A percentile compares a stretch with the other conserved stretches of the same genome.
These are phyloP conservation scores for Trichoderma breve DNA, from an alignment of 2,329 filamentous ascomycete genomes.

Conservation along the genomic window DNA sequence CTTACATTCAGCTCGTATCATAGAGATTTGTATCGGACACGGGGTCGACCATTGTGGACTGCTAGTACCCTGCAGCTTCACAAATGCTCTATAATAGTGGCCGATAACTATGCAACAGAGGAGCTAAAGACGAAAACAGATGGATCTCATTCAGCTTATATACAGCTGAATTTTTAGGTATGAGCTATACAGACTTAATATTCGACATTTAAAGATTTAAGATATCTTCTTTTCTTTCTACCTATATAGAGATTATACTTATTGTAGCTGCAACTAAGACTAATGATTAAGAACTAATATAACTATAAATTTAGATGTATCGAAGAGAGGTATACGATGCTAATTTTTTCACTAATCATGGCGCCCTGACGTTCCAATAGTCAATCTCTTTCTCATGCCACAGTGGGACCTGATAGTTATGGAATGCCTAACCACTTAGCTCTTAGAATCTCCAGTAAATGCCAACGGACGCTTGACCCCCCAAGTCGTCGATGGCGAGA, in stretches of 20 bases:
- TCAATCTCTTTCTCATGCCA: background rate
- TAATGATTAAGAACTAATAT: background rate
- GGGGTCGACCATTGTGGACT: background rate
- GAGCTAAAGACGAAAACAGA: background rate
- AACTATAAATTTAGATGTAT: background rate
- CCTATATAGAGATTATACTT: background rate
- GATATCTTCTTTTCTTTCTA: too few species aligned
- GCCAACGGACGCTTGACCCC: background rate
- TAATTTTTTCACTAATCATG: background rate
- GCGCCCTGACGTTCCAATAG: background rate
- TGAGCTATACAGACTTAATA: background rate
- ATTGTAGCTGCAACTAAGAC: background rate
- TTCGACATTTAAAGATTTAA: background rate
- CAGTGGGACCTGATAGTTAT: background rate
- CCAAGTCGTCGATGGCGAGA: background rate
- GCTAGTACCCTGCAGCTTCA: background rate
- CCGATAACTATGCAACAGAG: background rate
- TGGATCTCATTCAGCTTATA: background rate
- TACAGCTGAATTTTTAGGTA: background rate
- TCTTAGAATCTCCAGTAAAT: background rate
- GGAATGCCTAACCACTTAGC: background rate
- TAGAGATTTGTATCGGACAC: background rate
- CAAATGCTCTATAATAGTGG: background rate
- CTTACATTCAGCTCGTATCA: background rate
- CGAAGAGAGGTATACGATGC: background rate